Percentiles rank a stretch among this genome's conserved stretches.
phyloP scores from a whole-genome alignment of 306 rosid species.

The Corylus heterophylla region DNA sequence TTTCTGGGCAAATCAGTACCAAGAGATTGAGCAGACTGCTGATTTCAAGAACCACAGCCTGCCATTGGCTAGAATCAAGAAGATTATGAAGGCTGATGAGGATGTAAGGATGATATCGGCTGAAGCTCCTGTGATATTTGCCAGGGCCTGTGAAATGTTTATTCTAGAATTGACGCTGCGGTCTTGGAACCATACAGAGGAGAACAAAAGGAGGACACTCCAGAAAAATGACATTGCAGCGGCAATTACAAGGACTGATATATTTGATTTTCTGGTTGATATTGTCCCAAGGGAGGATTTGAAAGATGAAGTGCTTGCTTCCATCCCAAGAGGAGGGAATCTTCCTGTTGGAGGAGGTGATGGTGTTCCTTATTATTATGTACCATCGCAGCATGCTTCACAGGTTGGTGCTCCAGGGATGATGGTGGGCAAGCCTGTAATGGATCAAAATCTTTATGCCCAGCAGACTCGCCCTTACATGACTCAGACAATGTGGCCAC shows the following conservation, averaged over 20 bases:
- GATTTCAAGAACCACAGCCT: slow-evolving; percentile 47
- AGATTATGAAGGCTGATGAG: slow-evolving; percentile 64
- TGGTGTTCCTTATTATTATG: slow-evolving; percentile 50
- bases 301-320: slow-evolving; percentile 41
- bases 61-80: slow-evolving; percentile 68
- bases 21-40: slow-evolving; percentile 40
- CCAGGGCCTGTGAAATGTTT: slow-evolving; percentile 76
- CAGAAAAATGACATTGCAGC: slow-evolving; percentile 61
- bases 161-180: slow-evolving; percentile 60
- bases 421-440: slow-evolving; percentile 47
- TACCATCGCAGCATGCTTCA: slow-evolving; percentile 42
- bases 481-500: slow-evolving; percentile 41
- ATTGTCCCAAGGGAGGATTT: slow-evolving; percentile 51
- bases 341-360: slow-evolving; percentile 41
- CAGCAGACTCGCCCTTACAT: slow-evolving; percentile 33
- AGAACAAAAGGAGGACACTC: slow-evolving; percentile 53
- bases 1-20: slow-evolving; percentile 43
- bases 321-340: slow-evolving; percentile 36
- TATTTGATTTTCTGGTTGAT: slow-evolving; percentile 63
- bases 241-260: slow-evolving; percentile 56
- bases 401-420: slow-evolving; percentile 40
- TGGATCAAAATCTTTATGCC: slow-evolving; percentile 38
- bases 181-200: slow-evolving; percentile 57
- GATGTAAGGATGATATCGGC: slow-evolving; percentile 64
- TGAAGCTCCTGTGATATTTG: slow-evolving; percentile 56